A percentile compares a stretch with the other conserved stretches of the same genome.
phyloP scores from a whole-genome alignment of 441 rosid genomes.

The Gossypium laxum region DNA sequence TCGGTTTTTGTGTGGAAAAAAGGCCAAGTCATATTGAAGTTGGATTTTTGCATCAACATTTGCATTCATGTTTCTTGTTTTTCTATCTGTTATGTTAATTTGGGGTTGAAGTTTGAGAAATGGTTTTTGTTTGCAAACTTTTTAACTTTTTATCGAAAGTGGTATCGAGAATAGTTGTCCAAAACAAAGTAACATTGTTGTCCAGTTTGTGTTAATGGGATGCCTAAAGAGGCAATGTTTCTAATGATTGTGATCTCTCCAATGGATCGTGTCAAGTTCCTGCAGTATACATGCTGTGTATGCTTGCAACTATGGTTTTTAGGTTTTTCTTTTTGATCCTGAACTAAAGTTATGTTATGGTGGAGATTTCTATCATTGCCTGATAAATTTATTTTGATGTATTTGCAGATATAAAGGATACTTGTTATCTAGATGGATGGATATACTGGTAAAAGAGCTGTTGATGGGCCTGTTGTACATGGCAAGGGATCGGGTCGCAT shows the following conservation, averaged over 20 bases:
- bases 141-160: background rate
- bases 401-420: conserved; percentile 25
- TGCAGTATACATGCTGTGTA: background rate
- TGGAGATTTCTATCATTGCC: background rate
- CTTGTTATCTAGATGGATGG: conserved; percentile 47
- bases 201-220: background rate
- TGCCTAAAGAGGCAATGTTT: background rate
- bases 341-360: background rate
- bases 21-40: background rate
- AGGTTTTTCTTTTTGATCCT: background rate
- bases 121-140: background rate
- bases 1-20: background rate
- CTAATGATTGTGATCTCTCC: background rate
- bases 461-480: conserved; percentile 33
- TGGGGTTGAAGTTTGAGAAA: background rate
- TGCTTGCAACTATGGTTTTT: background rate
- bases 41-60: background rate
- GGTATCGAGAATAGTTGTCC: background rate
- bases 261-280: background rate
- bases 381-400: conserved; percentile 4
- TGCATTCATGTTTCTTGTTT: background rate
- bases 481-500: conserved; percentile 47
- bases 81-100: background rate
- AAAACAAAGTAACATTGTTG: background rate
- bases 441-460: conserved; percentile 52